Evolutionary conservation across 2,329 filamentous ascomycete species (phyloP).

Genomic region (Ascochyta lentis): DNA sequence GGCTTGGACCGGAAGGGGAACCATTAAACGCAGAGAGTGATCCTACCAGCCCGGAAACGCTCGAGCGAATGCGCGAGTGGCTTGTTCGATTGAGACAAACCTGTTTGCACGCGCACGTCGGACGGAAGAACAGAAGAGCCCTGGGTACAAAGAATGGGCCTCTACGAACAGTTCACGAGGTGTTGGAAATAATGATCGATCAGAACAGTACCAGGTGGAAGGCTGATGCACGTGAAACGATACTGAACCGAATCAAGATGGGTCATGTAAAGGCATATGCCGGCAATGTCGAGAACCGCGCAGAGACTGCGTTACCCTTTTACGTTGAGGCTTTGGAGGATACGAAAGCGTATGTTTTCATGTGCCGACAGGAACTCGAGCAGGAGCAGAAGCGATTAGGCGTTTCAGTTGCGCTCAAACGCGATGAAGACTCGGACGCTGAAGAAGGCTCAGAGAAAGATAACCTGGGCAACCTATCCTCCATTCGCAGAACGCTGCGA

Average conservation of each 20-base stretch:
- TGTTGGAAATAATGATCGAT: slow-evolving; percentile 90
- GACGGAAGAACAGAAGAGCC: slow-evolving; percentile 68
- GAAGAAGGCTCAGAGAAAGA: slow-evolving; percentile 49
- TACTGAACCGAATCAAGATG: slow-evolving; percentile 68
- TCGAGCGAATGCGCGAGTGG: slow-evolving; percentile 80
- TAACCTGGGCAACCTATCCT: slow-evolving; percentile 58
- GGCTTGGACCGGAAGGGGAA: slow-evolving; percentile 68
- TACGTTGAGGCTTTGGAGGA: slow-evolving; percentile 64
- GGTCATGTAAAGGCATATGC: slow-evolving; percentile 84
- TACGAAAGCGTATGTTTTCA: slow-evolving; percentile 61
- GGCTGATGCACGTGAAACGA: slow-evolving; percentile 70
- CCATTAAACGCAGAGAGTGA: slow-evolving; percentile 70
- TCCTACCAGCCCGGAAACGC: slow-evolving; percentile 60
- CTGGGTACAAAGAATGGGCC: slow-evolving; percentile 69
- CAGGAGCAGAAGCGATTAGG: slow-evolving; percentile 55
- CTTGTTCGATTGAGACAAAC: slow-evolving; percentile 80
- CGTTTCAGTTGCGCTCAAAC: slow-evolving; percentile 26
- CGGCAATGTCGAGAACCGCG: slow-evolving; percentile 58
- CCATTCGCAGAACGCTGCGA: slow-evolving; percentile 71
- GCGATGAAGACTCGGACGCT: slow-evolving; percentile 43
- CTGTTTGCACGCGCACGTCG: slow-evolving; percentile 85
- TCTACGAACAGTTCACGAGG: slow-evolving; percentile 82
- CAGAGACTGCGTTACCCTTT: slow-evolving; percentile 70
- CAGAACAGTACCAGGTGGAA: slow-evolving; percentile 74
- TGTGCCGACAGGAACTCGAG: slow-evolving; percentile 69